Conservation (phyloP, 192 early-diverging fungal genomes). For the Chytriomyces sp. region DNA sequence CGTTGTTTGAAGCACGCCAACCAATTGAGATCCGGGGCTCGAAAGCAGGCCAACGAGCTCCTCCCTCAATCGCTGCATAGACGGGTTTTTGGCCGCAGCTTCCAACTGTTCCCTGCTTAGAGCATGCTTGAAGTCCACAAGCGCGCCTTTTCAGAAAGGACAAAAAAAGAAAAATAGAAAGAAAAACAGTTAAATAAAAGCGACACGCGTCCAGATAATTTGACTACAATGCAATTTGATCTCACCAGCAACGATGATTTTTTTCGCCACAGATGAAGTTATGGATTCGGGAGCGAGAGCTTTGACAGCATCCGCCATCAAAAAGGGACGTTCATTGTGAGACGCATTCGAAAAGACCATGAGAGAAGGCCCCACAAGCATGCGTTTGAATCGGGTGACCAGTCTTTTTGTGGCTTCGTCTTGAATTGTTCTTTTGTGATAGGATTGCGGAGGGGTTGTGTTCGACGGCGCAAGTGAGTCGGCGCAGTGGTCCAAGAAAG, state of each 20-base stretch:
- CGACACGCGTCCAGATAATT: too few species aligned
- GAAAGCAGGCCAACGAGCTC: constrained; percentile 22
- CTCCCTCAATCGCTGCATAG: not conserved
- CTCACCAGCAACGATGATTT: constrained; percentile 13
- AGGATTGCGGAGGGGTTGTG: not conserved
- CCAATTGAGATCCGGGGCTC: not conserved
- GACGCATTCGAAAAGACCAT: constrained; percentile 6
- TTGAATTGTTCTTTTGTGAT: not conserved
- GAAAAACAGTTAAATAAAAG: not conserved
- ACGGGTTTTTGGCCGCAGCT: not conserved
- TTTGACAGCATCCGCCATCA: not conserved
- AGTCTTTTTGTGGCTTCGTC: not conserved
- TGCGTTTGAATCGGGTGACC: not conserved
- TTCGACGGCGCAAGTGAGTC: not conserved
- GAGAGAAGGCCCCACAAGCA: constrained; percentile 20
- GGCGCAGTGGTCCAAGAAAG: constrained; percentile 4
- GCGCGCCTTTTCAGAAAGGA: not conserved
- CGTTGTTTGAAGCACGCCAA: not conserved
- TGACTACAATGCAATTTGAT: too few species aligned
- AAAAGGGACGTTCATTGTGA: not conserved
- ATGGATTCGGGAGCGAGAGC: constrained; percentile 13
- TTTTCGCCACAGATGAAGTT: not conserved
- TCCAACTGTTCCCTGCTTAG: constrained; percentile 13
- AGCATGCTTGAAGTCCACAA: constrained; percentile 6
- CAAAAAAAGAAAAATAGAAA: not conserved